Conservation (phyloP, 2,329 filamentous ascomycete genomes). For the Aspergillus nomiae region DNA sequence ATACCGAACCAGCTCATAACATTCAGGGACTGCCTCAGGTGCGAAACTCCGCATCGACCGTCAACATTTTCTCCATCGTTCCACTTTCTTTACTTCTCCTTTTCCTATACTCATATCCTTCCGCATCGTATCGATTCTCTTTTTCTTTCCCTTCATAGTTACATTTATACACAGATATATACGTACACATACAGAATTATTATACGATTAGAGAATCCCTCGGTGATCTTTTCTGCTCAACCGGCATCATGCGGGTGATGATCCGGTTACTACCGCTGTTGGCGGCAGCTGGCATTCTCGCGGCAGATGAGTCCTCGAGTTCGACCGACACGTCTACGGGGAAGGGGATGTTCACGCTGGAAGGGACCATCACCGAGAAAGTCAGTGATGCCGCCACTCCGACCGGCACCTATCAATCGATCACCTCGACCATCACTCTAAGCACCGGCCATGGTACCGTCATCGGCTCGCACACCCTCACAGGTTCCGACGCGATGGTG, state of each 20-base stretch:
- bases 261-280: constrained; percentile 18
- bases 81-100: not conserved
- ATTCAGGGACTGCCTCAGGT: not conserved
- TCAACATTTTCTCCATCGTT: not conserved
- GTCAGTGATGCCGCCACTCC: constrained; percentile 32
- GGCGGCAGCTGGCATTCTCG: constrained; percentile 12
- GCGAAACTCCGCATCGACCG: not conserved
- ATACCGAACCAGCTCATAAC: not conserved
- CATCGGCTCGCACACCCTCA: constrained; percentile 28
- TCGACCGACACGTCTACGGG: constrained; percentile 7
- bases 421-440: constrained; percentile 38
- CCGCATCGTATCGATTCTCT: not conserved
- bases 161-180: not conserved
- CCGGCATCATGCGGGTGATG: constrained; percentile 14
- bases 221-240: not conserved
- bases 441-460: constrained; percentile 19
- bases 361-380: constrained; percentile 25
- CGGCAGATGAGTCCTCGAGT: constrained; percentile 9
- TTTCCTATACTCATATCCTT: not conserved
- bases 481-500: constrained; percentile 24
- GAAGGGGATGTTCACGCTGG: constrained; percentile 22
- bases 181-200: not conserved
- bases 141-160: not conserved
- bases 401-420: constrained; percentile 43
- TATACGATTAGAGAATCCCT: not conserved